phyloP scores from a whole-genome alignment of 805 yeast species.

The Ogataea angusta region DNA sequence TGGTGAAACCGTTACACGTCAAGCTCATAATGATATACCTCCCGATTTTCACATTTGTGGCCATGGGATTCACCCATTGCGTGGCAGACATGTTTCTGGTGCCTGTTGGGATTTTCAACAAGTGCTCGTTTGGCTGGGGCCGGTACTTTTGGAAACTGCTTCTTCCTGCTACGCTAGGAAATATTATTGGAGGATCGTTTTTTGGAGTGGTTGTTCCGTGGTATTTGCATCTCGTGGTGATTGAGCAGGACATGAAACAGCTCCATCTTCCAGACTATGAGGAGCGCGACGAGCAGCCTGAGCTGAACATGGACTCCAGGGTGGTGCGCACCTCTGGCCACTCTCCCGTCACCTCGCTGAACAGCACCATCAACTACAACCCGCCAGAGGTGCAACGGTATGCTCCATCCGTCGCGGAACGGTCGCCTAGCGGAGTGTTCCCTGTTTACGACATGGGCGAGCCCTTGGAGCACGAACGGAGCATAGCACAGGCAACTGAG shows the following conservation, averaged over 20 bases:
- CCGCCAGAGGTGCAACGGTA: slow-evolving; percentile 5
- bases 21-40: slow-evolving; percentile 58
- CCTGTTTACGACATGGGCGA: slow-evolving; percentile 79
- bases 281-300: slow-evolving; percentile 78
- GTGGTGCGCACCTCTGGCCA: slow-evolving; percentile 50
- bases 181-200: slow-evolving; percentile 71
- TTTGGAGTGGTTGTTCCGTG: slow-evolving; percentile 67
- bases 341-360: not conserved
- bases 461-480: slow-evolving; percentile 52
- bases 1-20: slow-evolving; percentile 79
- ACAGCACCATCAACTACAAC: slow-evolving; percentile 3
- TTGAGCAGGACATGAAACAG: slow-evolving; percentile 63
- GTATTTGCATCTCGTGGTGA: slow-evolving; percentile 68
- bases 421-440: slow-evolving; percentile 75
- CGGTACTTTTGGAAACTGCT: slow-evolving; percentile 68
- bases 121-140: slow-evolving; percentile 62
- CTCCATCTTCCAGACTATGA: slow-evolving; percentile 67
- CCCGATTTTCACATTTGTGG: slow-evolving; percentile 76
- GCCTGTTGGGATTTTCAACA: slow-evolving; percentile 64
- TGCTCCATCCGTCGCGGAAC: slow-evolving; percentile 13
- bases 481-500: slow-evolving; percentile 44
- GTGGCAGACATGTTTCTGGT: slow-evolving; percentile 79
- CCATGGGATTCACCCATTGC: slow-evolving; percentile 73
- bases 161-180: slow-evolving; percentile 71
- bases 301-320: slow-evolving; percentile 71